Evolutionary conservation across 768 basidiomycete genomes (phyloP).

Genomic region (Floccularia luteovirens): DNA sequence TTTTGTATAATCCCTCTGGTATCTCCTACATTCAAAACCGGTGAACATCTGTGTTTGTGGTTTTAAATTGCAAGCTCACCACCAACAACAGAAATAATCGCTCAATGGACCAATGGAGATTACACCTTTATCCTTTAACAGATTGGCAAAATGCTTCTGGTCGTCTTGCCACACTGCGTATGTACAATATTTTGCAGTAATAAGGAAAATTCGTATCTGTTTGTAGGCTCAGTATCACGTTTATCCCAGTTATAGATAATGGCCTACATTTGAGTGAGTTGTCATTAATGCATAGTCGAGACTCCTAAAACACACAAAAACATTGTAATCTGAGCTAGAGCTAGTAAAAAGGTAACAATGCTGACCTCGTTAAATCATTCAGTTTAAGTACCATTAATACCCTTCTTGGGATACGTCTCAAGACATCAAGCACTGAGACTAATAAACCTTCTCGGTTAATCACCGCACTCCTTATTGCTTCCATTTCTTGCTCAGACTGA

Average conservation of each 20-base stretch:
- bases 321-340: slow-evolving; percentile 2
- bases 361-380: slow-evolving; percentile 77
- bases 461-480: slow-evolving; percentile 77
- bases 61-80: slow-evolving; percentile 35
- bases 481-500: slow-evolving; percentile 72
- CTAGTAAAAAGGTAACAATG: slow-evolving; percentile 1
- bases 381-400: slow-evolving; percentile 80
- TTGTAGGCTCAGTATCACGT: slow-evolving; percentile 9
- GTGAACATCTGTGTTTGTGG: slow-evolving; percentile 2
- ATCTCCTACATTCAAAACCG: slow-evolving; percentile 38
- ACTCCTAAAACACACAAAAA: slow-evolving; percentile 34
- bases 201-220: slow-evolving; percentile 81
- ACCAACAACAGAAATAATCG: slow-evolving; percentile 58
- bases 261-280: slow-evolving; percentile 67
- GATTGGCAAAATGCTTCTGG: slow-evolving; percentile 30
- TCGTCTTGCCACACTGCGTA: slow-evolving; percentile 76
- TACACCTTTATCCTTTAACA: slow-evolving; percentile 43
- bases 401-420: slow-evolving; percentile 78
- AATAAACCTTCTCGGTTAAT: slow-evolving; percentile 78
- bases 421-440: slow-evolving; percentile 77
- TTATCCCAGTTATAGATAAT: neutral
- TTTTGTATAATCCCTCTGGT: slow-evolving; percentile 40
- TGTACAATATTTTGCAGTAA: slow-evolving; percentile 85
- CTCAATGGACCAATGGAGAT: slow-evolving; percentile 35
- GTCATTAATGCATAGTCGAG: slow-evolving; percentile 83